Conservation (phyloP, 2,329 filamentous ascomycete genomes). For the Xylariaceae sp. region DNA sequence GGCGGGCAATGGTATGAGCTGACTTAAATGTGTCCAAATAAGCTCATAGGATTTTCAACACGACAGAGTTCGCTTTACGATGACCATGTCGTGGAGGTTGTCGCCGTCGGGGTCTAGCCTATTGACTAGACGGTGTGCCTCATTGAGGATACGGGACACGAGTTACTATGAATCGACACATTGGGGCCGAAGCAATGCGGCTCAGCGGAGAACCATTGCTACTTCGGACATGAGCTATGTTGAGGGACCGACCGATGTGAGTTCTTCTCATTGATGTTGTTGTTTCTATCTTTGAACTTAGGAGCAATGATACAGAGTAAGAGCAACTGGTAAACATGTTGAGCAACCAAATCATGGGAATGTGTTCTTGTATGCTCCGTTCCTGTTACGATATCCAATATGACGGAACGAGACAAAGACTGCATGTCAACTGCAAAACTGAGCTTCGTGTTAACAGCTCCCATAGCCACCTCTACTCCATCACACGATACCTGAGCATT, state of each 20-base stretch:
- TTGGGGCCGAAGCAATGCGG: background rate
- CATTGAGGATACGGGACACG: conserved; percentile 1
- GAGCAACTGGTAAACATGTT: background rate
- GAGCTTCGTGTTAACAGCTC: conserved; percentile 6
- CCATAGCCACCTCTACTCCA: conserved; percentile 62
- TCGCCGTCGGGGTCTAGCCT: no score
- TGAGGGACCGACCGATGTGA: conserved; percentile 34
- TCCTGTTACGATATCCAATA: background rate
- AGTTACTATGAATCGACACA: background rate
- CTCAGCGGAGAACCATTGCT: conserved; percentile 20
- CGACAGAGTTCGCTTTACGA: no score
- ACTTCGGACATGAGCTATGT: conserved; percentile 32
- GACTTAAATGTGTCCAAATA: no score
- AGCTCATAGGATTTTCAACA: no score
- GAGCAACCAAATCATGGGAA: background rate
- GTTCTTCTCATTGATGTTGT: conserved; percentile 1
- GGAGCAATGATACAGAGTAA: no score
- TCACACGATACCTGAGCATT: conserved; percentile 71
- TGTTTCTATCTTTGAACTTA: no score
- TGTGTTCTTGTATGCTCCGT: background rate
- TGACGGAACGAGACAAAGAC: background rate
- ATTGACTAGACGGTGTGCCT: background rate
- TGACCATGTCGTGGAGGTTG: no score
- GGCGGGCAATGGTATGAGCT: no score
- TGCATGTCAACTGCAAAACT: background rate